A percentile compares a stretch with the other conserved stretches of the same genome.
phyloP scores from a whole-genome alignment of 148 eudicot genomes.

The Silene uniflora region DNA sequence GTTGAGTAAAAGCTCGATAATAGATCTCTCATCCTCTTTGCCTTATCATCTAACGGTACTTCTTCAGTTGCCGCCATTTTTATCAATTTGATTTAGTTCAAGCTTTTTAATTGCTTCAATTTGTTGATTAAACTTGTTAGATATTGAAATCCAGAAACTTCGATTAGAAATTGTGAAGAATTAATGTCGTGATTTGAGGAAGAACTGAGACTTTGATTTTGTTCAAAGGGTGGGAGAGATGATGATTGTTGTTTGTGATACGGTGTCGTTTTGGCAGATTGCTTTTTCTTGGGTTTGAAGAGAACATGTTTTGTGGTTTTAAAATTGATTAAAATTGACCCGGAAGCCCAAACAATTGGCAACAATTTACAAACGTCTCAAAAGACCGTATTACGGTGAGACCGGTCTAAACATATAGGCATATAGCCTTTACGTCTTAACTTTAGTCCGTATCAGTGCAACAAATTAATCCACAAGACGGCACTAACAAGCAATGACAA shows the following conservation, averaged over 20 bases:
- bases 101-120: constrained; percentile 1
- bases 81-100: constrained; percentile 15
- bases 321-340: no score
- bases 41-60: constrained; percentile 74
- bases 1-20: constrained; percentile 87
- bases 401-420: no score
- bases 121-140: background rate
- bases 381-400: no score
- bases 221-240: background rate
- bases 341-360: no score
- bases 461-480: no score
- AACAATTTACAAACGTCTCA: no score
- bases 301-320: no score
- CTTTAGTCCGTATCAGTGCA: no score
- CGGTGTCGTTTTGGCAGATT: constrained; percentile 2
- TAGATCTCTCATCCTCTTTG: constrained; percentile 96
- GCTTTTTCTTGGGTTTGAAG: no score
- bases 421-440: no score
- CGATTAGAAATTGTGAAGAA: background rate
- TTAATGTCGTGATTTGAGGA: background rate
- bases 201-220: constrained; percentile 2
- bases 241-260: background rate
- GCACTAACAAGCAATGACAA: no score
- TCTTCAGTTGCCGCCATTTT: constrained; percentile 42
- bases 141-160: background rate